Percentiles rank a stretch among this genome's conserved stretches.
phyloP scores from a whole-genome alignment of 2,329 filamentous ascomycete species.

The Boeremia exigua region DNA sequence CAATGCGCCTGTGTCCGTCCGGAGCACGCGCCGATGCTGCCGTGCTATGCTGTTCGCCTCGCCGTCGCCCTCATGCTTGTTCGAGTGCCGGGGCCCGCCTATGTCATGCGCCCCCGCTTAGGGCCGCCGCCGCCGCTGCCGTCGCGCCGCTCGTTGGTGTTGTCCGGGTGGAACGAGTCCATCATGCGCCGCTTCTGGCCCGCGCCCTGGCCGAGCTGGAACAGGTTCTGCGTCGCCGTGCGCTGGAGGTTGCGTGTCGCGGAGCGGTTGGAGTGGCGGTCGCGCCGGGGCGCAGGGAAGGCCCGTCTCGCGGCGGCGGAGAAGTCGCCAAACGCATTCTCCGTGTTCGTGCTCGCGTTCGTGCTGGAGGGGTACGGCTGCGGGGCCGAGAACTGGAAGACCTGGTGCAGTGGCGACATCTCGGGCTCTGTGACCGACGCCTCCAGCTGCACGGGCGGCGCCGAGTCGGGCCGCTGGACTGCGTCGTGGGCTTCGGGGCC shows the following conservation, averaged over 20 bases:
- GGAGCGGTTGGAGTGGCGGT: conserved; percentile 50
- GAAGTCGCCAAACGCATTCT: conserved; percentile 31
- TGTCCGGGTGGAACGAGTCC: conserved; percentile 76
- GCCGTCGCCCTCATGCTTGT: not conserved
- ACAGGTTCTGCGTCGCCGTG: conserved; percentile 44
- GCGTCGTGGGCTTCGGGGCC: conserved; percentile 29
- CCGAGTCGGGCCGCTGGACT: conserved; percentile 37
- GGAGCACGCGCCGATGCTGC: not conserved
- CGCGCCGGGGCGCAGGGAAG: conserved; percentile 43
- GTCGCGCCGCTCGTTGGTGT: conserved; percentile 67
- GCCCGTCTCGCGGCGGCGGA: conserved; percentile 40
- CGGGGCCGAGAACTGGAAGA: conserved; percentile 73
- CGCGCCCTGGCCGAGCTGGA: conserved; percentile 65
- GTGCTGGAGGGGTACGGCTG: conserved; percentile 62
- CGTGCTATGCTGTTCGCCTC: not conserved
- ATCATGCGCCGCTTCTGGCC: conserved; percentile 76
- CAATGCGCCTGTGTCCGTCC: conserved; percentile 25
- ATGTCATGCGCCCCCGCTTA: conserved; percentile 49
- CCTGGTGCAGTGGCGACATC: conserved; percentile 39
- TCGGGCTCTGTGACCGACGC: conserved; percentile 37
- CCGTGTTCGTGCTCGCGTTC: conserved; percentile 51
- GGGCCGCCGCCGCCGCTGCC: conserved; percentile 42
- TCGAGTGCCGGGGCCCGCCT: not conserved
- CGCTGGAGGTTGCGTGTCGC: conserved; percentile 39
- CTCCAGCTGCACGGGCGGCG: conserved; percentile 50